Evolutionary conservation across 768 basidiomycete genomes (phyloP).

Genomic region (Tulasnella calospora): DNA sequence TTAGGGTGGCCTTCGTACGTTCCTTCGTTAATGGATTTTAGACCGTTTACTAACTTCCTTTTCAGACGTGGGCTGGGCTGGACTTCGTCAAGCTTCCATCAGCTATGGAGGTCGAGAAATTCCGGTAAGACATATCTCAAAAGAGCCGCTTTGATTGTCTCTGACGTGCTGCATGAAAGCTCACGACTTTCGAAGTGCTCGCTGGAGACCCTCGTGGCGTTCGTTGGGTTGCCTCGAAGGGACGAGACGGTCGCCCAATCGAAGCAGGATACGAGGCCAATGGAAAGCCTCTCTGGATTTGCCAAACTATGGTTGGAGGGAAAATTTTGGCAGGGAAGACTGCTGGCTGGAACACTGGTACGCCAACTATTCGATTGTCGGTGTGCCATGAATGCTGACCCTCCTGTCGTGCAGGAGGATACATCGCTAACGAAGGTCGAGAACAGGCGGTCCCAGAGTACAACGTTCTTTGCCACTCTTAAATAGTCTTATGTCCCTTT

Average conservation of each 20-base stretch:
- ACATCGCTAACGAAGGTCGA: background rate
- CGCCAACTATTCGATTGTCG: background rate
- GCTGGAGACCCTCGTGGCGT: constrained; percentile 6
- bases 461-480: constrained; percentile 5
- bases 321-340: constrained; percentile 15
- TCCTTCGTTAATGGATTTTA: background rate
- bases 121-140: constrained; percentile 5
- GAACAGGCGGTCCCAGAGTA: constrained; percentile 17
- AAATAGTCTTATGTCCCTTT: background rate
- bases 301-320: background rate
- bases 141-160: background rate
- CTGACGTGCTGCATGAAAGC: background rate
- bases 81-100: background rate
- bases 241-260: constrained; percentile 5
- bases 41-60: background rate
- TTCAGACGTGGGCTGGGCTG: constrained; percentile 19
- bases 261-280: constrained; percentile 24
- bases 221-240: constrained; percentile 1
- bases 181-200: constrained; percentile 21
- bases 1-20: constrained; percentile 25
- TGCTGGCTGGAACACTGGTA: background rate
- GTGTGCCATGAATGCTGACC: background rate
- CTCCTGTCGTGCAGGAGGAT: constrained; percentile 8
- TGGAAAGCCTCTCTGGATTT: constrained; percentile 21
- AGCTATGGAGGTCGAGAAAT: constrained; percentile 17